Conservation (phyloP, 192 early-diverging fungal genomes). For the Coemansia interrupta region DNA sequence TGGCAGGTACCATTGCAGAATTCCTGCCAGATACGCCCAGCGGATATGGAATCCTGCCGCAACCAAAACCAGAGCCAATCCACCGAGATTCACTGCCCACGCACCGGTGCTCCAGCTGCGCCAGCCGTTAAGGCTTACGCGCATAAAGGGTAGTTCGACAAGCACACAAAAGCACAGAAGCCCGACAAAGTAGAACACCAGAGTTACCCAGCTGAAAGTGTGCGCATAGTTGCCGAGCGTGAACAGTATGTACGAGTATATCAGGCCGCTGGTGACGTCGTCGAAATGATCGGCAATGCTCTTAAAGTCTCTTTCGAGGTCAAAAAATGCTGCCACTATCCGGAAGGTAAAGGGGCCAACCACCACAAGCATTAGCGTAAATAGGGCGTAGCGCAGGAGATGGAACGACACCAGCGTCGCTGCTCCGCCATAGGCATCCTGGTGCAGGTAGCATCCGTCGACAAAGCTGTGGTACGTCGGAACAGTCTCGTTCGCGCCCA, state of each 20-base stretch:
- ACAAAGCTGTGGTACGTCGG: conserved; percentile 26
- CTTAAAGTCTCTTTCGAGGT: conserved; percentile 67
- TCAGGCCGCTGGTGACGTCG: conserved; percentile 57
- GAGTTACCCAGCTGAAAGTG: conserved; percentile 57
- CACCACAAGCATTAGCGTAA: conserved; percentile 35
- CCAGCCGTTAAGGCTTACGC: conserved; percentile 61
- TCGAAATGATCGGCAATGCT: conserved; percentile 63
- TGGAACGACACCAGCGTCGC: conserved; percentile 50
- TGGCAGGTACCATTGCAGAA: conserved; percentile 50
- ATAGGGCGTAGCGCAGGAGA: conserved; percentile 29
- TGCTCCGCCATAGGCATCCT: conserved; percentile 29
- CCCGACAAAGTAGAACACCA: conserved; percentile 49
- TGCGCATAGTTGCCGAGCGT: conserved; percentile 72
- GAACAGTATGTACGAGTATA: conserved; percentile 67
- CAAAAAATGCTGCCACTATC: conserved; percentile 56
- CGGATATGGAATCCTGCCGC: conserved; percentile 58
- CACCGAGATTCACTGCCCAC: conserved; percentile 61
- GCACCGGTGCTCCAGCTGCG: conserved; percentile 63
- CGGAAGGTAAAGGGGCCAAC: conserved; percentile 55
- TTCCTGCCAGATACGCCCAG: conserved; percentile 35
- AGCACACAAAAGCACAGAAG: conserved; percentile 57
- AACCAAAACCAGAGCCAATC: conserved; percentile 54
- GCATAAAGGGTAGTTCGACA: conserved; percentile 66
- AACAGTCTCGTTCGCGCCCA: conserved; percentile 14
- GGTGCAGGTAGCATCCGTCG: conserved; percentile 38